Conservation (phyloP, 2,329 filamentous ascomycete species). For the Microthyrium microscopicum region DNA sequence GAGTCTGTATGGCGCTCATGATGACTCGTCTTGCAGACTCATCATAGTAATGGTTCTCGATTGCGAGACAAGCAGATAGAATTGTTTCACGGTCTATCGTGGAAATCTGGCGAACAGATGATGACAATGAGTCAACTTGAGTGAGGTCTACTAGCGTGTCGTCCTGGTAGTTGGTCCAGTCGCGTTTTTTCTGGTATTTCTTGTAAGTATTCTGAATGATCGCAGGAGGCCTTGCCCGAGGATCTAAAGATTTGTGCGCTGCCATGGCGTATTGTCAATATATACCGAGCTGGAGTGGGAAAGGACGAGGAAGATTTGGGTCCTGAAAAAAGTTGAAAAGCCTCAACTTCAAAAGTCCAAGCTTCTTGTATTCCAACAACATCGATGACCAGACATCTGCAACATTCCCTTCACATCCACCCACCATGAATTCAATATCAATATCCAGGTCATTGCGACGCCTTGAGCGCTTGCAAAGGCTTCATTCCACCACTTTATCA, state of each 20-base stretch:
- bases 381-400: too few relatives aligned
- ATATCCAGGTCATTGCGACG: conserved; percentile 4
- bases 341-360: background rate
- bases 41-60: too few relatives aligned
- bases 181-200: conserved; percentile 45
- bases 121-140: too few relatives aligned
- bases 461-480: background rate
- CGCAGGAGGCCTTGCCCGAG: conserved; percentile 61
- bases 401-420: background rate
- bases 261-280: background rate
- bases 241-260: conserved; percentile 37
- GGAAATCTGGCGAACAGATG: too few relatives aligned
- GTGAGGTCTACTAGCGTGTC: conserved; percentile 26
- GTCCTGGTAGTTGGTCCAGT: conserved; percentile 32
- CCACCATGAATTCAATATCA: conserved; percentile 5
- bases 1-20: too few relatives aligned
- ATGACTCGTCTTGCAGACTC: too few relatives aligned
- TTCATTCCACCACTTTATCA: background rate
- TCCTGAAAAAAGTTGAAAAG: background rate
- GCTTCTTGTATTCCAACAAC: background rate
- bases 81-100: too few relatives aligned
- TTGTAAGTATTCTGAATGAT: conserved; percentile 60
- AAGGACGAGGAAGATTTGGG: background rate
- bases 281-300: background rate
- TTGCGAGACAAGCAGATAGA: too few relatives aligned